Evolutionary conservation across 2,329 filamentous ascomycete species (phyloP).

Genomic region (Sporothrix variecibatus): DNA sequence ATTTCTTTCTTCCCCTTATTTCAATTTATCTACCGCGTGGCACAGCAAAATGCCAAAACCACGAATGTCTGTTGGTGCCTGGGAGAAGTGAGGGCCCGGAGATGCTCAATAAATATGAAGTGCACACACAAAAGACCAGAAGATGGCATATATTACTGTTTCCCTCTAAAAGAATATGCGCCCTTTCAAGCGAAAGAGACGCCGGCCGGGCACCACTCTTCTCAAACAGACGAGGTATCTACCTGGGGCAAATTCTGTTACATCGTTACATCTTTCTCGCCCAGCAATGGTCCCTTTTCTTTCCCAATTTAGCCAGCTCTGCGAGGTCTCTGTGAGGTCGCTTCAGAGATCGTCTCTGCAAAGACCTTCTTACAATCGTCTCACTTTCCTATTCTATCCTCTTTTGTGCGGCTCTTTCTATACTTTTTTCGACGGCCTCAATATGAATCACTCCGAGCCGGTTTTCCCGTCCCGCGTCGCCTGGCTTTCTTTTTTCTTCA

Average conservation of each 20-base stretch:
- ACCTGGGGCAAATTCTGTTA: not conserved
- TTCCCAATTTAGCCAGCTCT: conserved; percentile 12
- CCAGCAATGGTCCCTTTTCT: not conserved
- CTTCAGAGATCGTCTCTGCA: not conserved
- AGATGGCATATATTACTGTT: no score
- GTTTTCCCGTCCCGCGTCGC: conserved; percentile 13
- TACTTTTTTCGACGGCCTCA: not conserved
- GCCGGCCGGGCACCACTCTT: not conserved
- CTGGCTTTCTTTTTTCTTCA: not conserved
- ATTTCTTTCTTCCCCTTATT: not conserved
- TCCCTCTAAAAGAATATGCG: not conserved
- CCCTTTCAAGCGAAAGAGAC: not conserved
- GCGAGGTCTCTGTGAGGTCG: not conserved
- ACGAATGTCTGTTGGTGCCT: not conserved
- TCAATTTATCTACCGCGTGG: not conserved
- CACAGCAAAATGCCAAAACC: not conserved
- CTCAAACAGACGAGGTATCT: not conserved
- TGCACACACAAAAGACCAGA: not conserved
- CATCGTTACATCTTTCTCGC: not conserved
- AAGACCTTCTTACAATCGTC: no score
- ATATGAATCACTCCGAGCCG: conserved; percentile 2
- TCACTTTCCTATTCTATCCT: not conserved
- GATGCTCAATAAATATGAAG: not conserved
- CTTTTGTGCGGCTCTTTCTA: not conserved
- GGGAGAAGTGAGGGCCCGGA: not conserved